These are phyloP conservation scores for Hordeum pubiflorum DNA, from an alignment of 202 grass and related monocot genomes.

Conservation along the genomic window DNA sequence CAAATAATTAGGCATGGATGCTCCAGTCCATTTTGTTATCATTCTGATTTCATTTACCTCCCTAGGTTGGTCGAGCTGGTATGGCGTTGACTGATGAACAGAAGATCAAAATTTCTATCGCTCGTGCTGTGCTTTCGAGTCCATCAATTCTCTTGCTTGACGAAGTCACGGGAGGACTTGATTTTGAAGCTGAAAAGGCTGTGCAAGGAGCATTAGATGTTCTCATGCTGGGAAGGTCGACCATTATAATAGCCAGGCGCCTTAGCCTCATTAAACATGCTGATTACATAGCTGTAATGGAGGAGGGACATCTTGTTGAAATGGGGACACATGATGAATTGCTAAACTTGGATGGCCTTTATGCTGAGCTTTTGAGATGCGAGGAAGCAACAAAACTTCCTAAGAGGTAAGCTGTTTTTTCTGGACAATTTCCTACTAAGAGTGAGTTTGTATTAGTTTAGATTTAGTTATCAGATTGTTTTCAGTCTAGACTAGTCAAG, in stretches of 20 bases:
- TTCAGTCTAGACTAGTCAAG: slow-evolving; percentile 5
- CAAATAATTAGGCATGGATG: background rate
- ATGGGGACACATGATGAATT: slow-evolving; percentile 98
- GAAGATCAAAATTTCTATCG: slow-evolving; percentile 95
- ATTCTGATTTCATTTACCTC: slow-evolving; percentile 16
- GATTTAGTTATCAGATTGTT: background rate
- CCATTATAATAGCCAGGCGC: slow-evolving; percentile 98
- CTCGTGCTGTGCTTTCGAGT: slow-evolving; percentile 88
- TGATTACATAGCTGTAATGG: slow-evolving; percentile 99
- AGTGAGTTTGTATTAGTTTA: slow-evolving; percentile 9
- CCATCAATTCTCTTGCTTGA: slow-evolving; percentile 94
- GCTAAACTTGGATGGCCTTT: slow-evolving; percentile 81
- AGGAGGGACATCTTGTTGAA: slow-evolving; percentile 94
- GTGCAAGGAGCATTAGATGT: slow-evolving; percentile 95
- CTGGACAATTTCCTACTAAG: background rate
- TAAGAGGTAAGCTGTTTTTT: slow-evolving; percentile 52
- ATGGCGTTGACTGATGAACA: slow-evolving; percentile 83
- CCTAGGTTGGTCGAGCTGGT: slow-evolving; percentile 84
- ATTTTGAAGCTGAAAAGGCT: slow-evolving; percentile 98
- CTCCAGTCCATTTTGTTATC: slow-evolving; percentile 21
- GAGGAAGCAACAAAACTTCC: slow-evolving; percentile 97
- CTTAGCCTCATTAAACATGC: slow-evolving; percentile 92
- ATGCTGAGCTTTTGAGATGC: slow-evolving; percentile 89
- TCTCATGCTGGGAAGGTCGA: slow-evolving; percentile 98
- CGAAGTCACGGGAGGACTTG: slow-evolving; percentile 96